A percentile compares a stretch with the other conserved stretches of the same genome.
Conservation (phyloP, 345 rosid genomes). For the Citrus hindsii region DNA sequence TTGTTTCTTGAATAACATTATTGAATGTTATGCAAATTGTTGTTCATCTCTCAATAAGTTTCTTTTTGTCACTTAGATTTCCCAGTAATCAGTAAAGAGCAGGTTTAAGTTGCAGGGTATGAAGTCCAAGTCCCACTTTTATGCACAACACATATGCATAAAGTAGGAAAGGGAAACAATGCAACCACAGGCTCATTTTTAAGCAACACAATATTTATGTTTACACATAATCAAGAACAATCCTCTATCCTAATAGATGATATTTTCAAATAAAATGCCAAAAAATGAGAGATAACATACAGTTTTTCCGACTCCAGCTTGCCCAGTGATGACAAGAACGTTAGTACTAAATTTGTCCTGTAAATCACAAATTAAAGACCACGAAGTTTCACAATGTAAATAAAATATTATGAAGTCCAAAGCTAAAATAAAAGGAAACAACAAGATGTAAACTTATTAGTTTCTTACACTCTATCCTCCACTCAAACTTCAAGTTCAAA, state of each 20-base stretch:
- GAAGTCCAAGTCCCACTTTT: background rate
- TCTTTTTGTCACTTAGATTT: too few relatives aligned
- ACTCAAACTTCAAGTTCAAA: background rate
- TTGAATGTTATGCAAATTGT: background rate
- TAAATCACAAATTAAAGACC: constrained; percentile 3
- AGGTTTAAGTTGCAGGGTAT: background rate
- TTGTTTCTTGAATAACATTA: background rate
- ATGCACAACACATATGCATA: background rate
- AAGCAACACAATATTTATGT: background rate
- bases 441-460: background rate
- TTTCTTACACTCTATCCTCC: background rate
- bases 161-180: background rate
- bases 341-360: constrained; percentile 42
- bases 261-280: background rate
- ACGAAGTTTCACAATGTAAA: constrained; percentile 8
- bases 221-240: background rate
- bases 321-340: constrained; percentile 72
- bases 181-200: background rate
- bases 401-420: background rate
- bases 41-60: background rate
- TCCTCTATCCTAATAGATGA: background rate
- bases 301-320: constrained; percentile 94
- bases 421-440: constrained; percentile 1
- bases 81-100: background rate
- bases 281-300: constrained; percentile 40